These are phyloP conservation scores for Penicillium canescens DNA, from an alignment of 495 filamentous ascomycete genomes.

Conservation along the genomic window DNA sequence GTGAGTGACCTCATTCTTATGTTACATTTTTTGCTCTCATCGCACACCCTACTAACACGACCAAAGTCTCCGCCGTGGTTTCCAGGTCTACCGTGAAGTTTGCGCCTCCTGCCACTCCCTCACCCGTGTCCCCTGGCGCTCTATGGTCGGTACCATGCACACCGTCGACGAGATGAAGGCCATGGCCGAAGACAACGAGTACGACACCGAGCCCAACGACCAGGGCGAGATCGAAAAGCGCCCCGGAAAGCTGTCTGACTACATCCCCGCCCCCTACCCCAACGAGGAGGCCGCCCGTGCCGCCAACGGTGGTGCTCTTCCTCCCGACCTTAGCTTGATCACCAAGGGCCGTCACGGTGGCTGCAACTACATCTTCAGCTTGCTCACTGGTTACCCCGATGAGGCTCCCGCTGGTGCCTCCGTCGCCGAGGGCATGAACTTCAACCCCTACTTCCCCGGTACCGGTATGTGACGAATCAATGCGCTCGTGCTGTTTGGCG, in stretches of 20 bases:
- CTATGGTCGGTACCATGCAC: slow-evolving; percentile 86
- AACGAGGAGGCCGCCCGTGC: slow-evolving; percentile 98
- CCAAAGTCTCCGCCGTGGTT: slow-evolving; percentile 90
- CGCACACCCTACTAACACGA: slow-evolving; percentile 27
- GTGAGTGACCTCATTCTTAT: slow-evolving; percentile 57
- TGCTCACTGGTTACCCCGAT: slow-evolving; percentile 98
- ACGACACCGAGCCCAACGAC: slow-evolving; percentile 97
- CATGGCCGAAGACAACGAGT: slow-evolving; percentile 96
- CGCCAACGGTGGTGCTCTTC: slow-evolving; percentile 96
- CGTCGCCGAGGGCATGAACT: slow-evolving; percentile 87
- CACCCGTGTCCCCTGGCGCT: slow-evolving; percentile 87
- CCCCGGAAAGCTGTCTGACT: slow-evolving; percentile 96
- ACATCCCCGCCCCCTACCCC: slow-evolving; percentile 91
- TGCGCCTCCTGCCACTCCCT: slow-evolving; percentile 98
- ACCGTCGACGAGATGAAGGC: slow-evolving; percentile 98
- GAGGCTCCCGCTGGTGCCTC: slow-evolving; percentile 86
- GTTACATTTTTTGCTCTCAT: slow-evolving; percentile 6
- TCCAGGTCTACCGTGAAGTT: slow-evolving; percentile 99
- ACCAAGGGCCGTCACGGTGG: slow-evolving; percentile 97
- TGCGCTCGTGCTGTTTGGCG: not conserved
- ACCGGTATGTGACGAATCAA: slow-evolving; percentile 59
- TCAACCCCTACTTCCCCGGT: slow-evolving; percentile 99
- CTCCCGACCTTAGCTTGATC: slow-evolving; percentile 96
- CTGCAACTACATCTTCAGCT: slow-evolving; percentile 95
- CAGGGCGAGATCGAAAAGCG: slow-evolving; percentile 98